Evolutionary conservation across 2,329 filamentous ascomycete species (phyloP).

Genomic region (Penicillium sp.): DNA sequence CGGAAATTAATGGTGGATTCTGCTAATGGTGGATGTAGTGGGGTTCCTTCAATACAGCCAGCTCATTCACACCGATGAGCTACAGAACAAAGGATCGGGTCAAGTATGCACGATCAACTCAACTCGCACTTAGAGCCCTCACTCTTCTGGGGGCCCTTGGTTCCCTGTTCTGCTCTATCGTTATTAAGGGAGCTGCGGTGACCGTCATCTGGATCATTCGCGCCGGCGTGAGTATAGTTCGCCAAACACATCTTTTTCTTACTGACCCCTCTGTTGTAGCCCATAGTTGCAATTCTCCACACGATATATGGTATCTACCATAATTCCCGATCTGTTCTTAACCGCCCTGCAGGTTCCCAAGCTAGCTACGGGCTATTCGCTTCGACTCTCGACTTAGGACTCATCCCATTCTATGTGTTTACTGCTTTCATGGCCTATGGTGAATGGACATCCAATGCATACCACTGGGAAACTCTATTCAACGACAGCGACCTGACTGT

Average conservation of each 20-base stretch:
- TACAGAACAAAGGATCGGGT: constrained; percentile 68
- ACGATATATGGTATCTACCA: constrained; percentile 79
- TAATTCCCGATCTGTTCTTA: constrained; percentile 65
- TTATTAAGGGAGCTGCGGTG: constrained; percentile 65
- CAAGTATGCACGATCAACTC: constrained; percentile 64
- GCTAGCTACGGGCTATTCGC: constrained; percentile 89
- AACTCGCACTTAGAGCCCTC: constrained; percentile 65
- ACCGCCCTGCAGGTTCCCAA: constrained; percentile 72
- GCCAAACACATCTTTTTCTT: background rate
- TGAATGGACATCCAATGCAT: constrained; percentile 45
- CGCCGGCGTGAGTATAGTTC: constrained; percentile 60
- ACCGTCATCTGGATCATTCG: constrained; percentile 72
- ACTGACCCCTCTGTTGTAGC: constrained; percentile 48
- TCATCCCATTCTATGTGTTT: constrained; percentile 63
- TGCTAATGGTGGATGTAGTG: constrained; percentile 31
- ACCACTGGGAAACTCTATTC: constrained; percentile 68
- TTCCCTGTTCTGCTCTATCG: constrained; percentile 70
- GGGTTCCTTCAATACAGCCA: constrained; percentile 57
- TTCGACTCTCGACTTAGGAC: constrained; percentile 65
- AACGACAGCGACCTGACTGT: constrained; percentile 52
- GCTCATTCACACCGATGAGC: constrained; percentile 63
- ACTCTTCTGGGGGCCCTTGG: constrained; percentile 68
- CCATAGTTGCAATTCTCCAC: constrained; percentile 70
- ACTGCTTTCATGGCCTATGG: constrained; percentile 53
- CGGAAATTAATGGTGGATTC: background rate